A percentile compares a stretch with the other conserved stretches of the same genome.
Evolutionary conservation across 208 protist species (phyloP).

Genomic region (Trypanosoma boissoni): DNA sequence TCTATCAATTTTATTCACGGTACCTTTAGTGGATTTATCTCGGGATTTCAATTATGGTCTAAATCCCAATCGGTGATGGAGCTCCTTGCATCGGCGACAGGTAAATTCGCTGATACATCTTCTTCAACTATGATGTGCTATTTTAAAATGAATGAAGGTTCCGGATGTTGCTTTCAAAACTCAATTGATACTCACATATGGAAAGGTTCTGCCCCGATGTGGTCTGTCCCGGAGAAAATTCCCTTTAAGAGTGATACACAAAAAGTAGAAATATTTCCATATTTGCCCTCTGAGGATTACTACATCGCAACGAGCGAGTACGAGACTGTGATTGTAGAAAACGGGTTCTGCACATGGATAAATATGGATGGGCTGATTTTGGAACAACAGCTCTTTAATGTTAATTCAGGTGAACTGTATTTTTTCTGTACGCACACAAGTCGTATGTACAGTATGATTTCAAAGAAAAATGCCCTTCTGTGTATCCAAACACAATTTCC

Average conservation of each 20-base stretch:
- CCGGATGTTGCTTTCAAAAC: constrained; percentile 60
- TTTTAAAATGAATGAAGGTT: constrained; percentile 68
- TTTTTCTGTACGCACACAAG: constrained; percentile 39
- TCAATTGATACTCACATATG: constrained; percentile 31
- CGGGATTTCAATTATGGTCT: constrained; percentile 51
- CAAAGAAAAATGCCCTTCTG: constrained; percentile 22
- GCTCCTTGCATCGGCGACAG: constrained; percentile 40
- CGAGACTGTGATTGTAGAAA: constrained; percentile 72
- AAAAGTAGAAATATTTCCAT: constrained; percentile 18
- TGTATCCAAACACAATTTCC: constrained; percentile 20
- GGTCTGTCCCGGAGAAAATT: constrained; percentile 40
- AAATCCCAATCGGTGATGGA: constrained; percentile 41
- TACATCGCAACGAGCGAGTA: constrained; percentile 66
- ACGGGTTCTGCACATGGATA: constrained; percentile 77
- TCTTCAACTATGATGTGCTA: constrained; percentile 38
- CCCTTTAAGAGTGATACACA: constrained; percentile 17
- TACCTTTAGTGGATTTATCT: constrained; percentile 29
- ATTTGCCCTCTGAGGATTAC: constrained; percentile 44
- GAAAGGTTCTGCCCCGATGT: constrained; percentile 37
- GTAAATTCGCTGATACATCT: neutral
- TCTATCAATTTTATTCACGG: constrained; percentile 24
- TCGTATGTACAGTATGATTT: constrained; percentile 29
- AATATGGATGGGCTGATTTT: constrained; percentile 52
- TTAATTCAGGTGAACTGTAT: constrained; percentile 35
- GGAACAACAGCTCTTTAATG: constrained; percentile 56